phyloP scores from a whole-genome alignment of 441 rosid genomes.

The Metrosideros polymorpha region DNA sequence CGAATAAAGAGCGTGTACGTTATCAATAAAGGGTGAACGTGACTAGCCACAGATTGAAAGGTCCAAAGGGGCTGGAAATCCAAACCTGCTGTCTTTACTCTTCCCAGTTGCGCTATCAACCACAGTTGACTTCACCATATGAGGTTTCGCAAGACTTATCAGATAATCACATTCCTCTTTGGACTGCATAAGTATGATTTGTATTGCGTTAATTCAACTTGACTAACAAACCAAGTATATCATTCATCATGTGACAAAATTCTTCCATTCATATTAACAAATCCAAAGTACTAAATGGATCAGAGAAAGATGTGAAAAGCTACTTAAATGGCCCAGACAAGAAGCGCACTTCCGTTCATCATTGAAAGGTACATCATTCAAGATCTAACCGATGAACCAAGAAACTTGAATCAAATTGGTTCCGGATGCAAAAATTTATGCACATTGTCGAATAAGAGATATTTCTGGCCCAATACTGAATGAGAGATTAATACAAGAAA shows the following conservation, averaged over 20 bases:
- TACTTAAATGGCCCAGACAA: not conserved
- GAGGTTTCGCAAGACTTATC: constrained; percentile 56
- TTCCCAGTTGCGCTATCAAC: constrained; percentile 57
- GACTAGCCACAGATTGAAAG: not conserved
- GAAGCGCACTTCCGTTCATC: not conserved
- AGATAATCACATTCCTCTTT: constrained; percentile 66
- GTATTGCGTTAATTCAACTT: not conserved
- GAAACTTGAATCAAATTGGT: not conserved
- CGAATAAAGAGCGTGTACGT: not conserved
- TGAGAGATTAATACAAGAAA: not conserved
- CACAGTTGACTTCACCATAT: constrained; percentile 56
- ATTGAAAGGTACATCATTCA: not conserved
- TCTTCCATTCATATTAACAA: not conserved
- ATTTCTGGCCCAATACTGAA: not conserved
- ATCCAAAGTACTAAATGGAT: not conserved
- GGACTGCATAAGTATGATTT: constrained; percentile 25
- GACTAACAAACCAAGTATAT: not conserved
- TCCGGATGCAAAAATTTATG: not conserved
- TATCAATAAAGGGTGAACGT: not conserved
- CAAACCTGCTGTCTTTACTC: constrained; percentile 62
- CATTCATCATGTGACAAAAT: not conserved
- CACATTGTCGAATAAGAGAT: not conserved
- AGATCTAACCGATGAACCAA: not conserved
- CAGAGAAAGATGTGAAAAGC: not conserved
- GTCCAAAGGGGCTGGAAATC: not conserved